These are phyloP conservation scores for Pseudocercospora macadamiae DNA, from an alignment of 2,329 filamentous ascomycete genomes.

Conservation along the genomic window DNA sequence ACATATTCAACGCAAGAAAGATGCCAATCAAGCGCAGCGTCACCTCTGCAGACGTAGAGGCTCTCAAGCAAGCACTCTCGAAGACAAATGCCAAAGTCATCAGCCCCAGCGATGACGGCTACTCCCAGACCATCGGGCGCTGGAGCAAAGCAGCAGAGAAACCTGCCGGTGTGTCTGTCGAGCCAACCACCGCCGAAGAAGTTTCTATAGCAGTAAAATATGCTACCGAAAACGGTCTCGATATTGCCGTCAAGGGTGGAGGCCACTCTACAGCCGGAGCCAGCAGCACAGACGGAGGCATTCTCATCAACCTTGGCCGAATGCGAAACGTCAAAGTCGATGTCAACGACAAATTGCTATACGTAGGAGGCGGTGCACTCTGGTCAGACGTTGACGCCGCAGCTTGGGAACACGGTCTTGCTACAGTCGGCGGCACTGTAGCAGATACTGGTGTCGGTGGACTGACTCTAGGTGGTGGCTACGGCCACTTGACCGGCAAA, in stretches of 20 bases:
- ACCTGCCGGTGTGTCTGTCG: conserved; percentile 47
- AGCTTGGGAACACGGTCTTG: conserved; percentile 55
- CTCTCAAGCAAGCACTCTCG: conserved; percentile 22
- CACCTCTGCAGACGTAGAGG: conserved; percentile 20
- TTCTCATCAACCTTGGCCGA: conserved; percentile 59
- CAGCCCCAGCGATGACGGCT: conserved; percentile 23
- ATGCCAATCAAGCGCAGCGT: conserved; percentile 13
- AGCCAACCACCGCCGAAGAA: conserved; percentile 47
- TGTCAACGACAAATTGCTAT: conserved; percentile 36
- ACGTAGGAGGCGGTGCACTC: conserved; percentile 27
- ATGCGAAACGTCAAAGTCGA: conserved; percentile 58
- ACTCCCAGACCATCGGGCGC: conserved; percentile 26
- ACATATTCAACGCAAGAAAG: background rate
- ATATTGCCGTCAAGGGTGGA: conserved; percentile 59
- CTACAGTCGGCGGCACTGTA: conserved; percentile 64
- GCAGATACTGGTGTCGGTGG: conserved; percentile 66
- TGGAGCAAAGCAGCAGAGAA: conserved; percentile 35
- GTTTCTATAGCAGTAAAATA: conserved; percentile 48
- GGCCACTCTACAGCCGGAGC: conserved; percentile 60
- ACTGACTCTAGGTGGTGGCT: conserved; percentile 51
- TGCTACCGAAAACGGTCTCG: conserved; percentile 48
- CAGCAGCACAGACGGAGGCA: conserved; percentile 54
- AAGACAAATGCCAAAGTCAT: conserved; percentile 22
- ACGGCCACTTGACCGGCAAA: conserved; percentile 53
- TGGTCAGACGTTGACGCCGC: conserved; percentile 48